phyloP scores from a whole-genome alignment of 306 rosid genomes.

The Acacia confusa region DNA sequence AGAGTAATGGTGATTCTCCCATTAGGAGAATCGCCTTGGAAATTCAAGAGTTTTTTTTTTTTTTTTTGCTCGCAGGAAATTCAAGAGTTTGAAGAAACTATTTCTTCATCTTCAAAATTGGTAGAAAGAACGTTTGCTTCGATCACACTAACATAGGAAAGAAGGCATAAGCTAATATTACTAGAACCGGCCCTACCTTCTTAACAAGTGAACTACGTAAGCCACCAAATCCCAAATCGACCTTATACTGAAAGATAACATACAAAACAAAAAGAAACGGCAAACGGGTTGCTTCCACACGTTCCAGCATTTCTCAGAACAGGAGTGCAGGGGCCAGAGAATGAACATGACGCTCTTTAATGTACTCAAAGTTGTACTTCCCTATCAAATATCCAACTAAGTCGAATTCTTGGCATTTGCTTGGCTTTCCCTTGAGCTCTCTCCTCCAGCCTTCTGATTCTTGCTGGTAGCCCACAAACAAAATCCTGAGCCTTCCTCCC shows the following conservation, averaged over 20 bases:
- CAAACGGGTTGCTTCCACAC: slow-evolving; percentile 15
- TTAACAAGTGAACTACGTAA: slow-evolving; percentile 10
- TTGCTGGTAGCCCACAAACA: slow-evolving; percentile 56
- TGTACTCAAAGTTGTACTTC: slow-evolving; percentile 43
- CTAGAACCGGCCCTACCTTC: slow-evolving; percentile 22
- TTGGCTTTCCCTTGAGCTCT: slow-evolving; percentile 56
- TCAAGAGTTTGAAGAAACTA: neutral
- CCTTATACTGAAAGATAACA: slow-evolving; percentile 6
- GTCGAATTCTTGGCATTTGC: slow-evolving; percentile 38
- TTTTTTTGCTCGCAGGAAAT: no score
- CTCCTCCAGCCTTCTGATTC: slow-evolving; percentile 66
- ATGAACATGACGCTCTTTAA: slow-evolving; percentile 8
- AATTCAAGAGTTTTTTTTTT: neutral
- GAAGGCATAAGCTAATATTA: neutral
- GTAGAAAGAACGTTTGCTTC: neutral
- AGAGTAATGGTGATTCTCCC: neutral
- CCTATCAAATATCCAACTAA: slow-evolving; percentile 64
- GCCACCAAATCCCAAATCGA: slow-evolving; percentile 14
- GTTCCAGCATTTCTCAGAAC: neutral
- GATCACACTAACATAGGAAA: neutral
- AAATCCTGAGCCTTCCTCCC: slow-evolving; percentile 64
- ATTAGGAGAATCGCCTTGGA: neutral
- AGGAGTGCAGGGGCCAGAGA: neutral
- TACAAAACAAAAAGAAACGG: neutral
- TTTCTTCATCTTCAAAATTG: slow-evolving; percentile 21